Conservation (phyloP, 2,329 filamentous ascomycete species). For the Ophiosphaerella herpotricha region DNA sequence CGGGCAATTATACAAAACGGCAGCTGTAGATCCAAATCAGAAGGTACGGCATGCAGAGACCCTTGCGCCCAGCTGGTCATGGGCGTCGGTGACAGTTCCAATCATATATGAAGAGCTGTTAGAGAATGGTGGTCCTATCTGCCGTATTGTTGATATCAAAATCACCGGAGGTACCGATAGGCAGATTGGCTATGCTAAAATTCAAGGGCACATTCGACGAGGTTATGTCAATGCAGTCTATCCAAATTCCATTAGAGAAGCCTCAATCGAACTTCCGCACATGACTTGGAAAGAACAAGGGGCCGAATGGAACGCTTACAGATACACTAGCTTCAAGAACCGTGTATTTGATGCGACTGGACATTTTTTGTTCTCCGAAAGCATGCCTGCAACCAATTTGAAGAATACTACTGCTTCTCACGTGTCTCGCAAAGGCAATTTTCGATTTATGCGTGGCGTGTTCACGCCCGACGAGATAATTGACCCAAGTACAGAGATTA, state of each 20-base stretch:
- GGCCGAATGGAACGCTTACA: not conserved
- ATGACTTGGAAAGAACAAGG: slow-evolving; percentile 9
- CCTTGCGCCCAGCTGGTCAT: slow-evolving; percentile 24
- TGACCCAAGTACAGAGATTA: slow-evolving; percentile 16
- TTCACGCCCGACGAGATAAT: slow-evolving; percentile 29
- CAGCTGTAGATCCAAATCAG: slow-evolving; percentile 14
- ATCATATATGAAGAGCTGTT: slow-evolving; percentile 16
- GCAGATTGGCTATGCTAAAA: slow-evolving; percentile 12
- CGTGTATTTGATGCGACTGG: slow-evolving; percentile 14
- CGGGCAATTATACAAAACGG: slow-evolving; percentile 8
- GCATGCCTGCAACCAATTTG: slow-evolving; percentile 1
- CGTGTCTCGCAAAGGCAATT: slow-evolving; percentile 6
- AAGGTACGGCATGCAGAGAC: slow-evolving; percentile 16
- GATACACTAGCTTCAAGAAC: slow-evolving; percentile 12
- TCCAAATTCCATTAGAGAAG: slow-evolving; percentile 20
- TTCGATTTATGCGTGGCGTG: slow-evolving; percentile 16
- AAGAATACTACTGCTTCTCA: not conserved
- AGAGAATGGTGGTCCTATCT: slow-evolving; percentile 15
- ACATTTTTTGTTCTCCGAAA: slow-evolving; percentile 22
- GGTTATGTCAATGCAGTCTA: slow-evolving; percentile 25
- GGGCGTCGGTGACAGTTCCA: slow-evolving; percentile 25
- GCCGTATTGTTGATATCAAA: slow-evolving; percentile 10
- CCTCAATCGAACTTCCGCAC: slow-evolving; percentile 2
- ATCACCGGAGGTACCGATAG: slow-evolving; percentile 8
- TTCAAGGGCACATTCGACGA: slow-evolving; percentile 19